These are phyloP conservation scores for Pezicula carpinea DNA, from an alignment of 2,329 filamentous ascomycete genomes.

Conservation along the genomic window DNA sequence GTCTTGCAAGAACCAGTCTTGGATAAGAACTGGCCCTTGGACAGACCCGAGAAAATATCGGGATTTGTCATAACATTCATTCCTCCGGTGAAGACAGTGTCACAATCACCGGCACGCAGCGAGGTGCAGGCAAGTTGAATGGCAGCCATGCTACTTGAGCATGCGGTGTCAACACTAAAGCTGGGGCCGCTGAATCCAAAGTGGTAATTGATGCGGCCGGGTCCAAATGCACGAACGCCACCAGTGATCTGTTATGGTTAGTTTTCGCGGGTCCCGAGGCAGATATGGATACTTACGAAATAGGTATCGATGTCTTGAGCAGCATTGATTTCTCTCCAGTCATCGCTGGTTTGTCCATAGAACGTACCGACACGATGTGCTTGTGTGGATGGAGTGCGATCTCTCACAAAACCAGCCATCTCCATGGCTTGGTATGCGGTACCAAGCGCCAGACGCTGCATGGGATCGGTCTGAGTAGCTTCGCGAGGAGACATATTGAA, in stretches of 20 bases:
- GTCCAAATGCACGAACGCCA: slow-evolving; percentile 22
- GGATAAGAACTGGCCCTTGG: slow-evolving; percentile 11
- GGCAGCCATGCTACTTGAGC: slow-evolving; percentile 30
- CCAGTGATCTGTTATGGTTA: slow-evolving; percentile 34
- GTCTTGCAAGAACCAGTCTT: slow-evolving; percentile 38
- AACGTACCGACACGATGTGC: slow-evolving; percentile 34
- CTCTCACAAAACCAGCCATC: slow-evolving; percentile 64
- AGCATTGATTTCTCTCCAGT: slow-evolving; percentile 21
- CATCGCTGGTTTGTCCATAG: slow-evolving; percentile 19
- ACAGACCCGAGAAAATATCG: slow-evolving; percentile 11
- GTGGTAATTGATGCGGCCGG: slow-evolving; percentile 31
- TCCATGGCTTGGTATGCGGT: slow-evolving; percentile 78
- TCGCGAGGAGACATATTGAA: slow-evolving; percentile 83
- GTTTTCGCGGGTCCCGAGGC: slow-evolving; percentile 46
- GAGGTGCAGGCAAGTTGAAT: slow-evolving; percentile 10
- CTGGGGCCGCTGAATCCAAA: slow-evolving; percentile 37
- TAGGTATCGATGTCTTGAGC: slow-evolving; percentile 22
- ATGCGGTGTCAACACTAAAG: slow-evolving; percentile 31
- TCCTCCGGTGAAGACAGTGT: slow-evolving; percentile 11
- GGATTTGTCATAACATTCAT: slow-evolving; percentile 11
- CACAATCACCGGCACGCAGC: slow-evolving; percentile 9
- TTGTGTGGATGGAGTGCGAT: slow-evolving; percentile 16
- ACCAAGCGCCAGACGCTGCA: slow-evolving; percentile 69
- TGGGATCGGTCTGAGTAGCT: slow-evolving; percentile 73
- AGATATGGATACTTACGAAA: slow-evolving; percentile 35